Base-by-base conservation (phyloP, 139 green algal genomes). In the Picochlorum costavermella region DNA sequence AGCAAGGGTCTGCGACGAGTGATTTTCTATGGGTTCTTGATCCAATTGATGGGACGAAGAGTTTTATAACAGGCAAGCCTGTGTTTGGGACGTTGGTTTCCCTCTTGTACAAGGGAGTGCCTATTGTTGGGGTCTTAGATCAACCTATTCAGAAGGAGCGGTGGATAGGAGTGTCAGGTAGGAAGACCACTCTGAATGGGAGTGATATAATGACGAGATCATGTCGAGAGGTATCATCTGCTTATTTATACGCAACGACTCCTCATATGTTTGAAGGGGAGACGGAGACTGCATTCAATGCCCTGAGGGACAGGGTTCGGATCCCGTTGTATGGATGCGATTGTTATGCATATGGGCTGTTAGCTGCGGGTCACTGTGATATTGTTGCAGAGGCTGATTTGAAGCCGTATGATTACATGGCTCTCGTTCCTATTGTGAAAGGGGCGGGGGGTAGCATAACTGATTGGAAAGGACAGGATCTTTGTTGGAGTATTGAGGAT, bases 51-150 rank as follows among this genome's bases (percentile, higher is more conserved):
- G 94, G 94, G 48, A 99, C 94, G n/a, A 96, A 96, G 73, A 91
- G 78, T 75, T 99, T 98, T 78, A 97, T 99, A 68, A 99, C 92
- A 63, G 92, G 92, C 67, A 98, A 98, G 78, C 94, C 94, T 8
- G 65, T 96, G 26, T 99, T 96, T 70, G 94, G 94, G 30, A 97
- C 90, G 2, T 81, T 99, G 8, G 89, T 99, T 23, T 77, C 90
- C 1, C 81, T 99, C 60, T 68, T 97, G 45, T 72, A 92, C 64
- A 64, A 88, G 43, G 94, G 94, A n/a, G 36, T 53, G 1, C 94
- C 94, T 3, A 70, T 97, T 8, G 70, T 99, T 17, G 94, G 94
- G 37, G 76, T 99, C 57, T 91, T 99, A 23, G 93, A 99, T 75
- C 93, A 98, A 73, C 90, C 93, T 4, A 84, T 96, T 50, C 73